These are phyloP conservation scores for Hordeum marinum DNA, from an alignment of 176 grass and related monocot species.

Conservation along the genomic window DNA sequence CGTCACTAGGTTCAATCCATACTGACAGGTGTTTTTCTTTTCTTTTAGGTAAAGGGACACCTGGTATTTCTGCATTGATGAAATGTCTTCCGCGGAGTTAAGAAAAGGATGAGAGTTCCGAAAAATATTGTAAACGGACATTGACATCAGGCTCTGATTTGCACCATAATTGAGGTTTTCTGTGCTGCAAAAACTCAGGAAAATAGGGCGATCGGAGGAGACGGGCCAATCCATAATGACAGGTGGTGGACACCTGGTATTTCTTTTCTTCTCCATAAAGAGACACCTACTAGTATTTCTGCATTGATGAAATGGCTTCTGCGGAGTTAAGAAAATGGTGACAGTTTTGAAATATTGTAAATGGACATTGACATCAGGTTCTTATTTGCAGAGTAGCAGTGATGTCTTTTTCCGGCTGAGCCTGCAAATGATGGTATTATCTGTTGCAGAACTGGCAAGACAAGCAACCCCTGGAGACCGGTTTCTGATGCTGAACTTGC, in stretches of 20 bases:
- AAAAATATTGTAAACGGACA: background rate
- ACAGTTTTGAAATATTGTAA: background rate
- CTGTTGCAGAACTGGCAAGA: background rate
- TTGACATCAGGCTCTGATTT: constrained; percentile 2
- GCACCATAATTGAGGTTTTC: too few relatives aligned
- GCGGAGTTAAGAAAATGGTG: background rate
- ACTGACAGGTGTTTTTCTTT: background rate
- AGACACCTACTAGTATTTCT: constrained; percentile 38
- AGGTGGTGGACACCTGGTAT: background rate
- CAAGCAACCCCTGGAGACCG: constrained; percentile 10
- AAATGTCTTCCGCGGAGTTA: background rate
- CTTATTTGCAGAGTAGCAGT: background rate
- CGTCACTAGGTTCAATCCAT: background rate
- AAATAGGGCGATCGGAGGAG: too few relatives aligned
- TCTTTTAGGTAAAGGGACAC: background rate
- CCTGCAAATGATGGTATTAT: constrained; percentile 24
- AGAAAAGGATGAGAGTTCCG: background rate
- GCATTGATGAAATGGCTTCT: background rate
- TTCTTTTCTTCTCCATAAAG: too few relatives aligned
- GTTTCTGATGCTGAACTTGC: background rate
- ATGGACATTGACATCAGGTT: constrained; percentile 2
- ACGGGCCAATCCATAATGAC: background rate
- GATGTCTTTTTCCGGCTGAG: background rate
- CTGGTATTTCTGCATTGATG: constrained; percentile 19
- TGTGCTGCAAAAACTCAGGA: too few relatives aligned